These are phyloP conservation scores for Geotrichum candidum DNA, from an alignment of 1,139 yeast genomes.

Conservation along the genomic window DNA sequence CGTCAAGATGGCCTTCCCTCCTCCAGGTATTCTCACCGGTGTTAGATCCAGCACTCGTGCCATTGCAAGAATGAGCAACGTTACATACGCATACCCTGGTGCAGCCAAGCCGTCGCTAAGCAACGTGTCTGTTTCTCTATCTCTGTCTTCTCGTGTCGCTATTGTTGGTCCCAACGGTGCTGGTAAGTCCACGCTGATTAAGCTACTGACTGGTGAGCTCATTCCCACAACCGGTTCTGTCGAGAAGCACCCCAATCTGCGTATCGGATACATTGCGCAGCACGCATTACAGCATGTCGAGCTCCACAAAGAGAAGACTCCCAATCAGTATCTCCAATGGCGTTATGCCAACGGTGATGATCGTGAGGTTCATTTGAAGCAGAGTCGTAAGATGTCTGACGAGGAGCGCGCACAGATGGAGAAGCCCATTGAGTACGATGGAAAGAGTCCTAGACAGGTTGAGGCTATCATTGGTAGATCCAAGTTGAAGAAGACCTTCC, in stretches of 20 bases:
- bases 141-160: conserved; percentile 92
- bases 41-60: conserved; percentile 93
- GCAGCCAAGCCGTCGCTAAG: conserved; percentile 74
- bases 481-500: conserved; percentile 92
- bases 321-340: conserved; percentile 97
- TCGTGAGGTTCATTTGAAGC: conserved; percentile 91
- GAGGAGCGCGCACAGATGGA: conserved; percentile 78
- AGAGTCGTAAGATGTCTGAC: conserved; percentile 78
- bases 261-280: conserved; percentile 98
- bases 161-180: conserved; percentile 98
- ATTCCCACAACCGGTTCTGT: conserved; percentile 83
- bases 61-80: conserved; percentile 83
- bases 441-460: conserved; percentile 79
- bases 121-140: conserved; percentile 79
- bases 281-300: conserved; percentile 97
- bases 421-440: conserved; percentile 77
- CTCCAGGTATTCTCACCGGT: conserved; percentile 94
- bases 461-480: conserved; percentile 97
- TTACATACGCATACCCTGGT: conserved; percentile 86
- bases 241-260: conserved; percentile 95
- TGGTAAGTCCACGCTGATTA: conserved; percentile 93
- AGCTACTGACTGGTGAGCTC: conserved; percentile 85
- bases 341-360: conserved; percentile 97
- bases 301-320: conserved; percentile 94
- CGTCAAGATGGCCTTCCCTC: conserved; percentile 97